A percentile compares a stretch with the other conserved stretches of the same genome.
Conservation (phyloP, 345 rosid species). For the Salix arbutifolia region DNA sequence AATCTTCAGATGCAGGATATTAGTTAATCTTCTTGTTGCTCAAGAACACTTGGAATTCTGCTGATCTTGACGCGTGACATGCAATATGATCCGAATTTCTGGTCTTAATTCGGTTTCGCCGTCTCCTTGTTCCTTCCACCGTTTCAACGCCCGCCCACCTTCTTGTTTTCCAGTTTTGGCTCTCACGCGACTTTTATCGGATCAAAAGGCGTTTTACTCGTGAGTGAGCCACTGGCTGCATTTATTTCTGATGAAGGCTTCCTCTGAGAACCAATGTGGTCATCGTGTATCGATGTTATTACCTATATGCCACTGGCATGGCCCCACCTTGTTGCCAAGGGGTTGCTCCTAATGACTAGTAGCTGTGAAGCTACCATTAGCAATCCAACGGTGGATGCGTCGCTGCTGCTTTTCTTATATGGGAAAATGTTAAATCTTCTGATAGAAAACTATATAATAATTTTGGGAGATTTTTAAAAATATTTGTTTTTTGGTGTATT, state of each 20-base stretch:
- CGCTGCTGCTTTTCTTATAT: no score
- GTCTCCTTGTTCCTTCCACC: neutral
- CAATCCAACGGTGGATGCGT: no score
- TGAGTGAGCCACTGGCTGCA: neutral
- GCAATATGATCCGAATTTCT: neutral
- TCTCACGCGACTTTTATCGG: neutral
- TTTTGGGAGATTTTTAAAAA: neutral
- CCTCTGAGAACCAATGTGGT: neutral
- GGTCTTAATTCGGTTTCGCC: neutral
- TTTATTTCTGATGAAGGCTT: neutral
- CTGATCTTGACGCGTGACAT: neutral
- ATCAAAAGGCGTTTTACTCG: neutral
- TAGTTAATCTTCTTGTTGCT: neutral
- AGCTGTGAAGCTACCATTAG: no score
- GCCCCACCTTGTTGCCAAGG: no score
- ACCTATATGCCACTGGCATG: neutral
- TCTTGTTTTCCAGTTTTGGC: neutral
- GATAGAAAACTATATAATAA: no score
- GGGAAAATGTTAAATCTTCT: no score
- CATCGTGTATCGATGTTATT: neutral
- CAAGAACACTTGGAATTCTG: neutral
- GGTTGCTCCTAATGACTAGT: no score
- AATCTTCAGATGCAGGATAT: neutral
- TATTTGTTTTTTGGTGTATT: no score
- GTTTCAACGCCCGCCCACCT: no score